Evolutionary conservation across 1,284 basidiomycete species (phyloP).

Genomic region (Gymnopus androsaceus): DNA sequence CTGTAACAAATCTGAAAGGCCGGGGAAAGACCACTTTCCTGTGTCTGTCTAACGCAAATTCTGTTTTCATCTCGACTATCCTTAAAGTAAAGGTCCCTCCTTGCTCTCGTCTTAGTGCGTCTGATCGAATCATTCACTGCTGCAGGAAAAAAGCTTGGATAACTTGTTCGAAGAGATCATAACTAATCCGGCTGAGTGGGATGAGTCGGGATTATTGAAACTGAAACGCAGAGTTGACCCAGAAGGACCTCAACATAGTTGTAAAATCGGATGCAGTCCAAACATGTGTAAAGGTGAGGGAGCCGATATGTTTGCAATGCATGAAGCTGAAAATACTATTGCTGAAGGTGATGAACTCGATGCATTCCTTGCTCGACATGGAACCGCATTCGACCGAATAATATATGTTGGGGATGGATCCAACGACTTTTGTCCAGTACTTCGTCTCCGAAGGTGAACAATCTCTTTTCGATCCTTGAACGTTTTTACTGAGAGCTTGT

Average conservation of each 20-base stretch:
- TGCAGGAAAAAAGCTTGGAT: conserved; percentile 72
- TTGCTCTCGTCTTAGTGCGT: background rate
- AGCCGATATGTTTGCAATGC: background rate
- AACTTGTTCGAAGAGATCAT: conserved; percentile 84
- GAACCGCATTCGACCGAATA: conserved; percentile 76
- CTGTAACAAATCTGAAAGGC: conserved; percentile 76
- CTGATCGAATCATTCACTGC: background rate
- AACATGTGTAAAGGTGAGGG: conserved; percentile 96
- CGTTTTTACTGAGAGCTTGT: conserved; percentile 11
- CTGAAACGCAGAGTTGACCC: conserved; percentile 79
- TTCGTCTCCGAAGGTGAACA: conserved; percentile 74
- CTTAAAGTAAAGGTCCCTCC: conserved; percentile 58
- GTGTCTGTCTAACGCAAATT: conserved; percentile 93
- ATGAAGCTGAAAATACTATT: background rate
- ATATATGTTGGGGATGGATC: conserved; percentile 93
- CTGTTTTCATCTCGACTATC: conserved; percentile 89
- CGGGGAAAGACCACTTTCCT: conserved; percentile 77
- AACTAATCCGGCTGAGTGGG: conserved; percentile 92
- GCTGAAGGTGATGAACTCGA: conserved; percentile 84
- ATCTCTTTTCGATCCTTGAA: background rate
- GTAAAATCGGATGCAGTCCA: conserved; percentile 86
- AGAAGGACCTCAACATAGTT: conserved; percentile 78
- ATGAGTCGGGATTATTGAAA: conserved; percentile 71
- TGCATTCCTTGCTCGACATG: conserved; percentile 73
- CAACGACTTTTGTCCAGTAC: conserved; percentile 94